A percentile compares a stretch with the other conserved stretches of the same genome.
These are phyloP conservation scores for Solanum aculeatissimum DNA, from an alignment of 305 asterid species.

Conservation along the genomic window DNA sequence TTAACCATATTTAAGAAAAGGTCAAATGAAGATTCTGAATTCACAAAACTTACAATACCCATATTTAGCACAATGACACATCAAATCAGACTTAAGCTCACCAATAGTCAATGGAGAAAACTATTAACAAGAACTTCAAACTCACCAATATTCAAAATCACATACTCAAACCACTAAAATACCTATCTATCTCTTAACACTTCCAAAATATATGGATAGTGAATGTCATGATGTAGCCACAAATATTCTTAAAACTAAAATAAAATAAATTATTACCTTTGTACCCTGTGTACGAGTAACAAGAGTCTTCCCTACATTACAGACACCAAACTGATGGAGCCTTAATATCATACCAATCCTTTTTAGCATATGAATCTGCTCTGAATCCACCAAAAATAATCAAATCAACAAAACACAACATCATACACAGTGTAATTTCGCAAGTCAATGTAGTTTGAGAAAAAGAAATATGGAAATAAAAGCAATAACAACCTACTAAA, in stretches of 20 bases:
- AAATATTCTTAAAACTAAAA: background rate
- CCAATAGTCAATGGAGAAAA: fast-evolving
- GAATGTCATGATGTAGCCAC: background rate
- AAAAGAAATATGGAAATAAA: background rate
- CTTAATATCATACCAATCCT: slow-evolving; percentile 28
- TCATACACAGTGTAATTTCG: background rate
- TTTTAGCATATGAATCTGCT: slow-evolving; percentile 21
- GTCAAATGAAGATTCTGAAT: background rate
- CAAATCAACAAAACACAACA: background rate
- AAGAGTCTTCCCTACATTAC: slow-evolving; percentile 21
- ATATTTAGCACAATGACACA: background rate
- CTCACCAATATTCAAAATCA: background rate
- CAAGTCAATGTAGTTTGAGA: background rate
- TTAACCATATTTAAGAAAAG: background rate
- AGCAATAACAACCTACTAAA: background rate
- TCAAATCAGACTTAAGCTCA: background rate
- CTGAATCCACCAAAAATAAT: background rate
- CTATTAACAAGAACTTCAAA: background rate
- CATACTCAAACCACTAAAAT: background rate
- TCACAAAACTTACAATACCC: background rate
- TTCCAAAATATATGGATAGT: background rate
- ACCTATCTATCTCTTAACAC: background rate
- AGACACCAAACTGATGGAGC: slow-evolving; percentile 18
- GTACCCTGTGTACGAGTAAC: slow-evolving; percentile 30
- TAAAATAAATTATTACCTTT: background rate